These are phyloP conservation scores for Serendipita vermifera DNA, from an alignment of 768 basidiomycete genomes.

Conservation along the genomic window DNA sequence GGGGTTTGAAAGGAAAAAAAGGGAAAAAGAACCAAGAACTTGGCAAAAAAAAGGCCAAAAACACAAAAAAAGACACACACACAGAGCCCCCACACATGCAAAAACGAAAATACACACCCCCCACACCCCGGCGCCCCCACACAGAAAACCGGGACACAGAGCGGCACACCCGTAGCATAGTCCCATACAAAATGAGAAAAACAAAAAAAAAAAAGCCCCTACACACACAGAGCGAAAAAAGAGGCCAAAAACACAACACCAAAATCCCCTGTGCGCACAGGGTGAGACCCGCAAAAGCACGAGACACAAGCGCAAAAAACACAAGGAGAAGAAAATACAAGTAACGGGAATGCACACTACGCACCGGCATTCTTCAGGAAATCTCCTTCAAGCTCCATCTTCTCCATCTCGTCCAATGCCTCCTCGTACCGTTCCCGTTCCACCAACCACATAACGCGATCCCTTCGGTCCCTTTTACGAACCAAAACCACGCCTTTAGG, in stretches of 20 bases:
- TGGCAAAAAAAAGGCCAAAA: conserved; percentile 22
- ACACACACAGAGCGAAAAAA: too few relatives aligned
- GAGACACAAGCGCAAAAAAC: too few relatives aligned
- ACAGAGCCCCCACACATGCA: conserved; percentile 63
- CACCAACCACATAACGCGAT: conserved; percentile 87
- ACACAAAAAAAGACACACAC: conserved; percentile 34
- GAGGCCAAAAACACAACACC: too few relatives aligned
- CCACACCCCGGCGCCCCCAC: conserved; percentile 70
- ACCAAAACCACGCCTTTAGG: conserved; percentile 81
- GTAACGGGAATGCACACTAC: too few relatives aligned
- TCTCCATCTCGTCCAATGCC: conserved; percentile 70
- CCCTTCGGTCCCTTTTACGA: conserved; percentile 72
- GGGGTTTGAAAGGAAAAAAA: conserved; percentile 75
- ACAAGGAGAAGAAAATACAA: too few relatives aligned
- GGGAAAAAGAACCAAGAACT: conserved; percentile 81
- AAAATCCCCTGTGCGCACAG: too few relatives aligned
- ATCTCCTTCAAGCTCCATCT: conserved; percentile 32
- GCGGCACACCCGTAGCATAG: conserved; percentile 72
- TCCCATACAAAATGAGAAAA: too few relatives aligned
- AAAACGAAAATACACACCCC: conserved; percentile 92
- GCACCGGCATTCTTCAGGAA: not conserved
- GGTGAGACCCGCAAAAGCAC: too few relatives aligned
- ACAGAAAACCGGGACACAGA: conserved; percentile 76
- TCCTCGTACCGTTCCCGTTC: conserved; percentile 79
- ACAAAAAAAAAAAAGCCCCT: too few relatives aligned